A percentile compares a stretch with the other conserved stretches of the same genome.
phyloP scores from a whole-genome alignment of 2,329 filamentous ascomycete genomes.

The Trichoderma guizhouense region DNA sequence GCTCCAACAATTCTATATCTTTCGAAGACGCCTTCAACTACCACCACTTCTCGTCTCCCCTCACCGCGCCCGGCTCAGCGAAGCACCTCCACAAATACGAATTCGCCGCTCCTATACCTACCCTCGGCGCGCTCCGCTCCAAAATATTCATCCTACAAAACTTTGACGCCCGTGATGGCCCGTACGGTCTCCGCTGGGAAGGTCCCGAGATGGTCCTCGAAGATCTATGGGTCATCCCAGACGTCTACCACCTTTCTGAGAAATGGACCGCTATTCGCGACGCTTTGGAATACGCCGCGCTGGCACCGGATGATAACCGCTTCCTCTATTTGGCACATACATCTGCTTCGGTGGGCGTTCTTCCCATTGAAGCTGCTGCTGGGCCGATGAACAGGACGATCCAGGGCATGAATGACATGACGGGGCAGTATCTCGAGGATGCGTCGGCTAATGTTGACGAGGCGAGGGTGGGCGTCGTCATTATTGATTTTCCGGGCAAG shows the following conservation, averaged over 20 bases:
- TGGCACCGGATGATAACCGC: slow-evolving; percentile 32
- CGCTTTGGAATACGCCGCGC: slow-evolving; percentile 39
- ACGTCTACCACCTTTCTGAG: slow-evolving; percentile 41
- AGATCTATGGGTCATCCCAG: slow-evolving; percentile 45
- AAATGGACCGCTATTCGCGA: slow-evolving; percentile 46
- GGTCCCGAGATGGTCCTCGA: slow-evolving; percentile 44
- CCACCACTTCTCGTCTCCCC: slow-evolving; percentile 35
- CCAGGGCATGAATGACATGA: slow-evolving; percentile 49
- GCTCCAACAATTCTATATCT: slow-evolving; percentile 33
- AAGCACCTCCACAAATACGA: slow-evolving; percentile 38
- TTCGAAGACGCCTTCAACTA: slow-evolving; percentile 46
- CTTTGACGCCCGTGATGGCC: slow-evolving; percentile 34
- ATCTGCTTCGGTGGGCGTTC: slow-evolving; percentile 46
- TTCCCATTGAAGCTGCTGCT: slow-evolving; percentile 49
- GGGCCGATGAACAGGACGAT: slow-evolving; percentile 42
- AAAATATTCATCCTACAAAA: slow-evolving; percentile 48
- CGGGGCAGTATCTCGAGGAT: slow-evolving; percentile 42
- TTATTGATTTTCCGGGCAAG: slow-evolving; percentile 48
- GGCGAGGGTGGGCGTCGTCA: slow-evolving; percentile 43
- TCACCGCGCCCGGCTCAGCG: slow-evolving; percentile 34
- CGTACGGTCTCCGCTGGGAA: slow-evolving; percentile 45
- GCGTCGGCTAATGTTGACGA: slow-evolving; percentile 26
- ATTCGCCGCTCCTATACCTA: slow-evolving; percentile 36
- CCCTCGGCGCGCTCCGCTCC: slow-evolving; percentile 44
- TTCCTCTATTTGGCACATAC: slow-evolving; percentile 45